Base-by-base conservation (phyloP, 306 rosid genomes). In the Cotoneaster glaucophyllus region DNA sequence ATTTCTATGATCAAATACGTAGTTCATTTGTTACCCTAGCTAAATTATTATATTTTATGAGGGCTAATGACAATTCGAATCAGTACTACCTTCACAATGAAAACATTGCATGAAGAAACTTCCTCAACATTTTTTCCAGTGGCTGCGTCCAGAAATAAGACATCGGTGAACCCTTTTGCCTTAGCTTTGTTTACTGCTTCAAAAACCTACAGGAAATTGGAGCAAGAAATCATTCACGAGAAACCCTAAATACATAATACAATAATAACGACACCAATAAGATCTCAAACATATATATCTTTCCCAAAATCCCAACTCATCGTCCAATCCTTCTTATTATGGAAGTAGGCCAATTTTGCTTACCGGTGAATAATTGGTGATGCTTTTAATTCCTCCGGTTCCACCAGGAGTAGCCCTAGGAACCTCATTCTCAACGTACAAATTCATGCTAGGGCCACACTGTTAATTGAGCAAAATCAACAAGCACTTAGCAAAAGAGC, bases 331-430 rank as follows among this genome's bases (percentile, higher is more conserved):
- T 58, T 58, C 24, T 9, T 3, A 22, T 24, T 1, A 61, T 28
- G 34, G 10, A 61, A 26, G 18, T 61, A 4, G 19, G 11, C 13
- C 32, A 17, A 50, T 14, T 6, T 8, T 72, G 21, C 78, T 77
- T 84, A 88, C 92, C 1, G 92, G 88, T 29, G 90, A 73, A 84
- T 88, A 88, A 75, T 88, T 88, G 28, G 85, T 78, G 26, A 86
- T 63, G 78, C 84, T 76, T 81, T 88, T 88, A 75, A 88, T 41
- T 67, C 82, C 85, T 69, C 90, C 88, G 21, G 90, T 82, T 74
- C 92, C 90, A 25, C 84, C 88, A 18, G 79, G 56, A 65, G 73
- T 70, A 44, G 92, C 85, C 43, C 92, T 65, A 39, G 79, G 68
- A 5, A 82, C 34, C 57, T 80, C 82, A 21, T 84, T 82, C 54